phyloP scores from a whole-genome alignment of 164 flowering plant species.

The Nymphaea thermarum region DNA sequence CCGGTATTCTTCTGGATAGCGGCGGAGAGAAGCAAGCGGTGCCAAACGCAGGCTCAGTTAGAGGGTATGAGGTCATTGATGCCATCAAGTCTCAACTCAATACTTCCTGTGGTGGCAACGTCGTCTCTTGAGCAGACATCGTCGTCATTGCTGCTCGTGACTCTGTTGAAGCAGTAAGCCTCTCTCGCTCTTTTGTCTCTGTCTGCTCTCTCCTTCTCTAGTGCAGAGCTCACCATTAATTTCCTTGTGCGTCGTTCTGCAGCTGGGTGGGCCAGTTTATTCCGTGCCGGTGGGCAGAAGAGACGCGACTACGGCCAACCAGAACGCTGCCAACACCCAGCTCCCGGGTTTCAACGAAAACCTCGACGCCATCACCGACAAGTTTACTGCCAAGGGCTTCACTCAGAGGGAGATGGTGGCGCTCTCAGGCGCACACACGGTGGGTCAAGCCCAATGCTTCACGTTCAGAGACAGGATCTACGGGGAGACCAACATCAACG shows the following conservation, averaged over 20 bases:
- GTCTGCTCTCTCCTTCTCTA: neutral
- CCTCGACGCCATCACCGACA: conserved; percentile 9
- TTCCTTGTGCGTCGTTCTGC: neutral
- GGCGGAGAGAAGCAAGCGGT: conserved; percentile 7
- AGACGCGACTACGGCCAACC: conserved; percentile 30
- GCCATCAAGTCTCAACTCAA: conserved; percentile 15
- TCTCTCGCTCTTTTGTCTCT: neutral
- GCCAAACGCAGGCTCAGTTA: neutral
- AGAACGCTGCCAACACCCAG: conserved; percentile 13
- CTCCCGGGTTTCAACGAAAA: conserved; percentile 16
- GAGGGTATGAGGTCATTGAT: conserved; percentile 15
- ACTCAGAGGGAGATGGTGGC: conserved; percentile 26
- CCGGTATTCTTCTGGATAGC: conserved; percentile 10
- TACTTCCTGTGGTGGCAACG: conserved; percentile 12
- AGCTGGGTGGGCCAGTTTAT: conserved; percentile 37
- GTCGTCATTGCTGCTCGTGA: conserved; percentile 22
- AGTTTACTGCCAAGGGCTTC: conserved; percentile 22
- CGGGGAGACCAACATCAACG: conserved; percentile 25
- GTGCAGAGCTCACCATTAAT: neutral
- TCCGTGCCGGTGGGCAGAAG: conserved; percentile 30
- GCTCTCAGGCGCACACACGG: conserved; percentile 39
- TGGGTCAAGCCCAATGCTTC: conserved; percentile 26
- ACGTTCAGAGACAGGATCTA: conserved; percentile 23
- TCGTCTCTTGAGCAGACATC: conserved; percentile 25
- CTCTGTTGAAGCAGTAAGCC: conserved; percentile 13